Conservation (phyloP, 225 moss, liverwort and hornwort species). For the Marchantia polymorpha region DNA sequence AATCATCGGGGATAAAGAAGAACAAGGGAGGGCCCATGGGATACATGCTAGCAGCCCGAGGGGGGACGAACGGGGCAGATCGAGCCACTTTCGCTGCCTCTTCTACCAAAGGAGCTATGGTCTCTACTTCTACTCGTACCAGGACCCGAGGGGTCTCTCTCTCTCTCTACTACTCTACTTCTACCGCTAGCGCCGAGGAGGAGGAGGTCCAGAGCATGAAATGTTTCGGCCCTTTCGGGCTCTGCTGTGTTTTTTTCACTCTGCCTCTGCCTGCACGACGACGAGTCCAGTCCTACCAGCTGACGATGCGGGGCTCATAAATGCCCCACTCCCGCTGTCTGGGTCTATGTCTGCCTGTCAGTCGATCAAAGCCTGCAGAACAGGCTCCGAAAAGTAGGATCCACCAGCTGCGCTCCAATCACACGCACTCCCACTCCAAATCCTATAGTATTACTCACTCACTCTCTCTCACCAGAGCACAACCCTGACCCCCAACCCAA, state of each 20-base stretch:
- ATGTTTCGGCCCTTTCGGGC: background rate
- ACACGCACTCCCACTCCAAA: background rate
- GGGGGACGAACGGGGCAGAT: background rate
- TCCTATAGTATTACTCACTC: no score
- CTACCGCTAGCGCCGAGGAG: background rate
- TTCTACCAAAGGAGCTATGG: no score
- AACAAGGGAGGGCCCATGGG: constrained; percentile 19
- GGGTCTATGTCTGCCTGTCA: background rate
- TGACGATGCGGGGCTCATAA: no score
- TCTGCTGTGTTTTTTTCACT: background rate
- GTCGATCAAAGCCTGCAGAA: constrained; percentile 4
- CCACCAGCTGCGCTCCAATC: constrained; percentile 11
- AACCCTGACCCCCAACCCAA: no score
- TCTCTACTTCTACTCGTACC: no score
- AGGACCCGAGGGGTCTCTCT: no score
- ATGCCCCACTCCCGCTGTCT: background rate
- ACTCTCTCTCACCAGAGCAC: no score
- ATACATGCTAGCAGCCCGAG: background rate
- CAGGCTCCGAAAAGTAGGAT: constrained; percentile 6
- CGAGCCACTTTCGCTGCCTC: no score
- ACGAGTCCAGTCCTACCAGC: constrained; percentile 2
- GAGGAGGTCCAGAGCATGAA: constrained; percentile 14
- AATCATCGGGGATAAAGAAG: constrained; percentile 25
- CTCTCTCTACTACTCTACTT: background rate
- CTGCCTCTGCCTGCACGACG: no score